phyloP scores from a whole-genome alignment of 352 stramenopile species.

The Globisporangium cylindrosporum region DNA sequence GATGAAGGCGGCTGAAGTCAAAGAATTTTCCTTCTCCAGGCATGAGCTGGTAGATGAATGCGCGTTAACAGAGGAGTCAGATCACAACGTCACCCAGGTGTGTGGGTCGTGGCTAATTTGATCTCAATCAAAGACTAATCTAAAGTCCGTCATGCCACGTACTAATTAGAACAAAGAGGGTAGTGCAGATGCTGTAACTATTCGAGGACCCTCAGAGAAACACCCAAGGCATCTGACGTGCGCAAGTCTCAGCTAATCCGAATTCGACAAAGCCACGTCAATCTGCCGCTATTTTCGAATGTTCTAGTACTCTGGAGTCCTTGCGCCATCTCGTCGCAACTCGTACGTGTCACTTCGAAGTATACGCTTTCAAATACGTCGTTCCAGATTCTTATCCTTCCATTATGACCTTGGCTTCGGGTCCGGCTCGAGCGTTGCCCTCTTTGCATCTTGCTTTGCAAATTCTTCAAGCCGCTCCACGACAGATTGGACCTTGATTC shows the following conservation, averaged over 20 bases:
- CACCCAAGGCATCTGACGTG: neutral
- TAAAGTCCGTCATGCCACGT: neutral
- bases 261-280: neutral
- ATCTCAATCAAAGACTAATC: neutral
- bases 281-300: too few relatives aligned
- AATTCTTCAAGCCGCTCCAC: constrained; percentile 9
- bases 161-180: neutral
- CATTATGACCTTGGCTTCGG: neutral
- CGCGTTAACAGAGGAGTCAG: neutral
- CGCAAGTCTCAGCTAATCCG: neutral
- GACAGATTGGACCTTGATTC: constrained; percentile 11
- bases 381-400: too few relatives aligned
- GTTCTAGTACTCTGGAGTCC: too few relatives aligned
- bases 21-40: neutral
- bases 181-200: neutral
- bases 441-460: neutral
- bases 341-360: too few relatives aligned
- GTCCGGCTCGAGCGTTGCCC: neutral
- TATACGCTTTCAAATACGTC: too few relatives aligned
- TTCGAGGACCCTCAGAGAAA: neutral
- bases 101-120: neutral
- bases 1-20: neutral
- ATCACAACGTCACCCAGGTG: neutral
- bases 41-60: neutral
- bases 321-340: too few relatives aligned